A percentile compares a stretch with the other conserved stretches of the same genome.
These are phyloP conservation scores for Penstemon davidsonii DNA, from an alignment of 257 asterid genomes.

Conservation along the genomic window DNA sequence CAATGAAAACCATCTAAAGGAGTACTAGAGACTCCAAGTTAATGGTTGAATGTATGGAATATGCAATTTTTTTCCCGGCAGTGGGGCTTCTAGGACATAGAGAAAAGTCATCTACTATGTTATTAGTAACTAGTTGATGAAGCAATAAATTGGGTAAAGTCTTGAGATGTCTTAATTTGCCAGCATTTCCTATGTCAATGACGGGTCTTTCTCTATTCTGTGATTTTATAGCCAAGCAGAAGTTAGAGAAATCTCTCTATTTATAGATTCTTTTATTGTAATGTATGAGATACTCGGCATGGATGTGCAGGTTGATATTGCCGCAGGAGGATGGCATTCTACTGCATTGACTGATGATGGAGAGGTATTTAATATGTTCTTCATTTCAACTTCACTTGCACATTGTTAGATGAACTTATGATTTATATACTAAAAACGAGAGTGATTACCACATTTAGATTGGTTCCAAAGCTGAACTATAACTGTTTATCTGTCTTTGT, in stretches of 20 bases:
- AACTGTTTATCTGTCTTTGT: neutral
- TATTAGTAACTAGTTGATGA: neutral
- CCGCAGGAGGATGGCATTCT: slow-evolving; percentile 99
- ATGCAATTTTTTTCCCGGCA: neutral
- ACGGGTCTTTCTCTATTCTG: neutral
- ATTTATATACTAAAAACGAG: neutral
- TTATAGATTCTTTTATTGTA: neutral
- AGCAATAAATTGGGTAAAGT: slow-evolving; percentile 1
- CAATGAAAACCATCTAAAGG: neutral
- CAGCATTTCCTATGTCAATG: slow-evolving; percentile 16
- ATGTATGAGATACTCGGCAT: slow-evolving; percentile 15
- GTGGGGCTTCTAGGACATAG: neutral
- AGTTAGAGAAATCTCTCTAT: slow-evolving; percentile 1
- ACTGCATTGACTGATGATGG: slow-evolving; percentile 94
- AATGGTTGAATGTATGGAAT: neutral
- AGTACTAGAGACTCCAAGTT: slow-evolving; percentile 1
- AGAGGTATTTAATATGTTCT: slow-evolving; percentile 53
- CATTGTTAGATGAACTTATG: slow-evolving; percentile 2
- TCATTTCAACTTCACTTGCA: neutral
- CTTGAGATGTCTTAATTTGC: neutral
- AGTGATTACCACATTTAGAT: slow-evolving; percentile 1
- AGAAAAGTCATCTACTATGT: slow-evolving; percentile 1
- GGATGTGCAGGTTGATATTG: slow-evolving; percentile 81
- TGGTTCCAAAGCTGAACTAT: slow-evolving; percentile 2
- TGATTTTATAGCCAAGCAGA: slow-evolving; percentile 13